Evolutionary conservation across 768 basidiomycete genomes (phyloP), one percentile per base, ranked within the genome.

Genomic region (Strobilomyces echinocephalus): DNA sequence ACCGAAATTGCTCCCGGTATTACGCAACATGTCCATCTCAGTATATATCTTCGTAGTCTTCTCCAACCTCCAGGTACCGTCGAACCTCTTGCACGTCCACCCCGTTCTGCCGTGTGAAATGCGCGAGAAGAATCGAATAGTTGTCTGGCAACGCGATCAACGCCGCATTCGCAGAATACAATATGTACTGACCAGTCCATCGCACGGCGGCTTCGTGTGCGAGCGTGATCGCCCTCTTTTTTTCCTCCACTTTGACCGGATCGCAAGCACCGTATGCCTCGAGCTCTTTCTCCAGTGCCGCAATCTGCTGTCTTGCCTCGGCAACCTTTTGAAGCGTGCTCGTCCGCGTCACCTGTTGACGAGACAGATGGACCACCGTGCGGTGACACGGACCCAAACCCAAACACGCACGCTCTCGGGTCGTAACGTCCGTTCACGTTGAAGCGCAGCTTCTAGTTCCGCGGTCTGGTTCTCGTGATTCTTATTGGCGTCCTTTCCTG

Each of bases 191-290:
- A 95, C 94, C 94, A 34, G 94, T 97, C 89, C 92, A 94, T 14
- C 91, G 83, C 21, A 85, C 66, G 12, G 87, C 81, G 12, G 91
- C 92, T 64, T 95, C 91, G 56, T 87, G 89, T 4, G 88, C 91
- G 14, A 94, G 75, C 47, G 80, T 76, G 10, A 83, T 76, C 0
- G 86, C 91, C 44, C 87, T 73, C 46, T 78, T 82, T 66, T 84
- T 87, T 65, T 87, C 83, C 63, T 93, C 87, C 20, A 93, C 77
- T 68, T 84, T 87, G 42, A 74, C 79, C 0, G 93, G 93, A 70
- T 97, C 91, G 50, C 88, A 92, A 16, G 87, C 84, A 40, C 88
- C 88, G 63, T 93, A 94, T 33, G 81, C 80, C 36, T 74, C 75
- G 3, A 94, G 79, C 65, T 97, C 94, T 3, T 73, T 69, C 60